Evolutionary conservation across 352 stramenopile species (phyloP), one percentile per base, ranked within the genome.

Genomic region (Globisporangium mamillatum): DNA sequence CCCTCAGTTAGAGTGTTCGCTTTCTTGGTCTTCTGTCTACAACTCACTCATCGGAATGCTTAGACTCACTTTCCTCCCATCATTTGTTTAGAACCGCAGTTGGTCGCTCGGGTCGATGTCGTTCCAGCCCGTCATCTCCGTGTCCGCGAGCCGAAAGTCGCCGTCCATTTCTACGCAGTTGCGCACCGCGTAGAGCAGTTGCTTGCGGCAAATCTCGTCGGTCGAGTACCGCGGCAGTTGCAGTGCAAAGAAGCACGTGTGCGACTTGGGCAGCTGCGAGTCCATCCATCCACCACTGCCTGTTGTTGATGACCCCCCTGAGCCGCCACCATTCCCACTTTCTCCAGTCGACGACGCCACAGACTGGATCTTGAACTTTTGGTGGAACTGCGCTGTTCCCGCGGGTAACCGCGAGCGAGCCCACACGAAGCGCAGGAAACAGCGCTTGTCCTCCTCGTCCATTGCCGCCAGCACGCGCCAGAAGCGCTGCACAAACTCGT

Each of bases 151-250:
- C 14, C 88, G 84, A 62, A 95, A 95, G 69, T 96, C 88, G n/a
- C 86, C 88, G 64, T 94, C 88, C 85, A 96, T 96, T 71, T 96
- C 88, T 14, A 94, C 74, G 54, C 88, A 96, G 67, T 96, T 96
- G 70, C 85, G 84, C 16, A 96, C 81, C 1, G 87, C 88, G 60
- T 94, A 96, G n/a, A 92, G 65, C 25, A 96, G 32, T 61, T 89
- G 77, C 48, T 82, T 79, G 3, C 70, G 72, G 61, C 84, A 93
- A 50, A 94, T 77, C 27, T 86, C 87, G 66, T 94, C 84, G 18
- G 29, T 92, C 10, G 86, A 94, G 67, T 96, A 94, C 27, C 82
- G 79, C 38, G 88, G 88, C 9, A 96, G 70, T 50, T 94, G 82
- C 5, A 96, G 74, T 8, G 85, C 81, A 53, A 96, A 96, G 70